Evolutionary conservation across 2,329 filamentous ascomycete genomes (phyloP), one percentile per base, ranked within the genome.

Genomic region (Nothophoma quercina): DNA sequence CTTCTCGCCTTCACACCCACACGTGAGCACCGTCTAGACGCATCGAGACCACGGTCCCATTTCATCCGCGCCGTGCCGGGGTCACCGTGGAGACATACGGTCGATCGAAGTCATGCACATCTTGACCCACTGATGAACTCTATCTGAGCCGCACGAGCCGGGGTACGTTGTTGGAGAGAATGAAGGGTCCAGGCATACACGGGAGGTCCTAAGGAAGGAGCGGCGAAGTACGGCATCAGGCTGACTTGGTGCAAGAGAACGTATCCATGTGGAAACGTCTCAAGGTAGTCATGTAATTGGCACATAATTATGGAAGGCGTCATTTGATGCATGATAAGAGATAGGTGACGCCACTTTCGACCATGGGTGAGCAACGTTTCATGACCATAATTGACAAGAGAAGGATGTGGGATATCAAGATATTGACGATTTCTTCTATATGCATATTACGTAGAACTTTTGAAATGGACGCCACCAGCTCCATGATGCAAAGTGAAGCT

Each of bases 361-460:
- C 2, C n/a, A 15, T 19, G n/a, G 13, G 9, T 21, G 8, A 8
- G 25, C 18, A n/a, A 29, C 5, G 19, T 16, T 6, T 35, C 8
- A 7, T 15, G 5, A 7, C 18, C 8, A 13, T 16, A 13, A 29
- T 8, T 6, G 18, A 8, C n/a, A n/a, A 21, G 9, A 5, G 22
- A 19, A 16, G 13, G 8, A 26, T 29, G 33, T 19, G 10, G 2
- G 12, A 30, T 9, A 4, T 28, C 23, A 26, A 39, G 23, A 36
- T 42, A 41, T 53, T 41, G 50, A 47, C 50, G 25, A 43, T 48
- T 46, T 53, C 36, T 62, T 66, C 62, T 68, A 67, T 63, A 58
- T 60, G 30, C 45, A 55, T 68, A 67, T 66, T 67, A 65, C 57
- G 40, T 64, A 54, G 59, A 35, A 61, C 62, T 68, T 70, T 67